phyloP scores from a whole-genome alignment of 2,329 filamentous ascomycete genomes.

The Aspergillus tubingensis region DNA sequence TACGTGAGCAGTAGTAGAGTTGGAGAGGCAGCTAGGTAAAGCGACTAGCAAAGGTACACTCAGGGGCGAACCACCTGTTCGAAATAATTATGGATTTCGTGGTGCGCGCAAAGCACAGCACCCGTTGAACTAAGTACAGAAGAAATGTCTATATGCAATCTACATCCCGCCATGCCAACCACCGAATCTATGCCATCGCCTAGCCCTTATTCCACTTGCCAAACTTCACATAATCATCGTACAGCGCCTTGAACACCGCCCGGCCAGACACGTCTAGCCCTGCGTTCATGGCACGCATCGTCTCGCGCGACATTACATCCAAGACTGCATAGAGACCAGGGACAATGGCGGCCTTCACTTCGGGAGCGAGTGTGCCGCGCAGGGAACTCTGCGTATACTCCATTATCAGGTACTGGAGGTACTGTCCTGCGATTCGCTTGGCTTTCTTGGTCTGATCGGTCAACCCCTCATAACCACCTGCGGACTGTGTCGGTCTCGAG shows the following conservation, averaged over 20 bases:
- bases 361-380: constrained; percentile 50
- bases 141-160: neutral
- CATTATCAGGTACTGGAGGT: constrained; percentile 59
- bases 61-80: too few relatives aligned
- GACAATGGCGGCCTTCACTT: constrained; percentile 55
- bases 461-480: constrained; percentile 48
- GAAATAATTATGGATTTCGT: too few relatives aligned
- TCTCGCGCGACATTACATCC: constrained; percentile 54
- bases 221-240: constrained; percentile 54
- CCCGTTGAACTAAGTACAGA: neutral
- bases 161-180: neutral
- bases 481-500: constrained; percentile 36
- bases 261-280: constrained; percentile 54
- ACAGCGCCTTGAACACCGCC: constrained; percentile 55
- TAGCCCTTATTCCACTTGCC: constrained; percentile 52
- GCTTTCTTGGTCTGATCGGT: constrained; percentile 63
- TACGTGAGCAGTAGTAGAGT: too few relatives aligned
- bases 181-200: constrained; percentile 5
- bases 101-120: too few relatives aligned
- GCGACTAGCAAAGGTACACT: too few relatives aligned
- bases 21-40: too few relatives aligned
- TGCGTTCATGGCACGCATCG: constrained; percentile 54
- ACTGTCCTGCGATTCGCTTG: constrained; percentile 58
- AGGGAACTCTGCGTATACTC: constrained; percentile 59
- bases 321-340: constrained; percentile 57